Conservation (phyloP, 2,329 filamentous ascomycete species). For the Emergomyces pasteurianus region DNA sequence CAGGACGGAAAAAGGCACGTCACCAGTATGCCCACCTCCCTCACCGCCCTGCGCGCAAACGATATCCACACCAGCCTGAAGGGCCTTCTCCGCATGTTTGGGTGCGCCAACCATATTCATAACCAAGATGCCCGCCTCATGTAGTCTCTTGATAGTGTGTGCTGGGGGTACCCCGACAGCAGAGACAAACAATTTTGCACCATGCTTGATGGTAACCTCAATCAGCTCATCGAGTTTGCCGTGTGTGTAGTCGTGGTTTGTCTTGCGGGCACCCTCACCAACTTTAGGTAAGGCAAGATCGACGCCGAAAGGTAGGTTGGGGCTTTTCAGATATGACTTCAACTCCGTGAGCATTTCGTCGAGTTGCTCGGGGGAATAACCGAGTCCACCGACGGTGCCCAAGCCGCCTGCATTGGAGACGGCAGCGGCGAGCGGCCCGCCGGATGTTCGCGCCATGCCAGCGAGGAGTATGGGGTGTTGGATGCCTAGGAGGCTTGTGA, state of each 20-base stretch:
- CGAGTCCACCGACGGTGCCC: slow-evolving; percentile 49
- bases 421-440: slow-evolving; percentile 66
- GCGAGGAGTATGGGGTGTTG: slow-evolving; percentile 82
- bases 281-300: slow-evolving; percentile 87
- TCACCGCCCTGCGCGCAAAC: slow-evolving; percentile 88
- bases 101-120: slow-evolving; percentile 99
- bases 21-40: slow-evolving; percentile 84
- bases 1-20: slow-evolving; percentile 73
- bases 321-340: slow-evolving; percentile 57
- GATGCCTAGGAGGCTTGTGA: slow-evolving; percentile 69
- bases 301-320: slow-evolving; percentile 71
- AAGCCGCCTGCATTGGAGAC: slow-evolving; percentile 83
- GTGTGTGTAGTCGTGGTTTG: slow-evolving; percentile 91
- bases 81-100: slow-evolving; percentile 78
- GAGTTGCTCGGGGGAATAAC: slow-evolving; percentile 63
- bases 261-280: slow-evolving; percentile 70
- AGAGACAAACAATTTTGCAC: slow-evolving; percentile 73
- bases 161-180: slow-evolving; percentile 79
- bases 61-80: slow-evolving; percentile 78
- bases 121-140: slow-evolving; percentile 66
- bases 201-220: slow-evolving; percentile 70
- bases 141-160: slow-evolving; percentile 61
- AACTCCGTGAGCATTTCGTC: slow-evolving; percentile 73
- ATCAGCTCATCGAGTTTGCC: slow-evolving; percentile 81
- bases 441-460: slow-evolving; percentile 82